These are phyloP conservation scores for Tetrapyrgos nigripes DNA, from an alignment of 1,284 basidiomycete genomes.

Conservation along the genomic window DNA sequence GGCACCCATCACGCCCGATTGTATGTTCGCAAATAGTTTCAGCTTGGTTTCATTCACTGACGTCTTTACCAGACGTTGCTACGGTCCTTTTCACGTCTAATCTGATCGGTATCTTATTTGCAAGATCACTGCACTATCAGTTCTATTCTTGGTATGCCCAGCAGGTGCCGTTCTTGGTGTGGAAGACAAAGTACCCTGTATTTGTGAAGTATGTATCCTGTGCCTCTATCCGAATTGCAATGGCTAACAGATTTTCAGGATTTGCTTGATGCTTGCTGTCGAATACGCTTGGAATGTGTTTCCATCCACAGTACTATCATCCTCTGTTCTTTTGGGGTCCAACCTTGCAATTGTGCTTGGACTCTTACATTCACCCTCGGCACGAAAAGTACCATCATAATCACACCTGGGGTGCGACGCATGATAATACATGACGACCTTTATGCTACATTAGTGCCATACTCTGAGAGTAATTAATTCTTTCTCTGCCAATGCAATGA, in stretches of 20 bases:
- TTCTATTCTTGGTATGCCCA: slow-evolving; percentile 99
- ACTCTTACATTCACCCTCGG: no score
- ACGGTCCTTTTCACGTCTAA: slow-evolving; percentile 91
- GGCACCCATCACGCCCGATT: slow-evolving; percentile 59
- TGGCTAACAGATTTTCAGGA: slow-evolving; percentile 45
- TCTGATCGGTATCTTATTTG: slow-evolving; percentile 89
- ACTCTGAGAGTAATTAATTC: slow-evolving; percentile 70
- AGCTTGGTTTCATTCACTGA: slow-evolving; percentile 9
- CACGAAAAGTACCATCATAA: no score
- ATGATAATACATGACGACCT: not conserved
- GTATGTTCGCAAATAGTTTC: slow-evolving; percentile 44
- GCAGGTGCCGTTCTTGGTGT: slow-evolving; percentile 87
- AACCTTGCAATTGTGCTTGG: slow-evolving; percentile 42
- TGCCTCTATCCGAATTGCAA: slow-evolving; percentile 9
- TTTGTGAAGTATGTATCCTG: slow-evolving; percentile 60
- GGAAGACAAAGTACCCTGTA: slow-evolving; percentile 72
- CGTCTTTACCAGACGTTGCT: slow-evolving; percentile 66
- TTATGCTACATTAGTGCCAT: not conserved
- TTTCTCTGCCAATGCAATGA: slow-evolving; percentile 82
- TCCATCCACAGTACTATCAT: slow-evolving; percentile 81
- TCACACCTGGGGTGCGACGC: no score
- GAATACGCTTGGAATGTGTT: slow-evolving; percentile 92
- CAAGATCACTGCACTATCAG: slow-evolving; percentile 97
- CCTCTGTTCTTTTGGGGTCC: slow-evolving; percentile 62
- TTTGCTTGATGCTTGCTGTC: slow-evolving; percentile 65